These are phyloP conservation scores for Termitomyces sp. DNA, from an alignment of 768 basidiomycete species.

Conservation along the genomic window DNA sequence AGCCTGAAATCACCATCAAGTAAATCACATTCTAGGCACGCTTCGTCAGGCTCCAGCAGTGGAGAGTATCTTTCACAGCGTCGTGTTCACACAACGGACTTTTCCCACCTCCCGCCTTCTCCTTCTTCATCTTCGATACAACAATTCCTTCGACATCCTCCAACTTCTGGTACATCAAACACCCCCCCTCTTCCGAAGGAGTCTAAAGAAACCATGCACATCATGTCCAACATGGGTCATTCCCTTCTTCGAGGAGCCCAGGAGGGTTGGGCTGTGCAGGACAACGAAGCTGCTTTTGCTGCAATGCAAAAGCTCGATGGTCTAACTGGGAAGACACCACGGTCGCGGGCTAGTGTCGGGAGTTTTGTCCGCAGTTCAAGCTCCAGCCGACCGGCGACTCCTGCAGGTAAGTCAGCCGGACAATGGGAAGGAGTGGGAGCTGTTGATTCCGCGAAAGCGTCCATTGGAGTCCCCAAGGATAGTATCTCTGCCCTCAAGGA, in stretches of 20 bases:
- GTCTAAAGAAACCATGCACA: slow-evolving; percentile 38
- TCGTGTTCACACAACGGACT: slow-evolving; percentile 67
- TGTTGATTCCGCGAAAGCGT: slow-evolving; percentile 32
- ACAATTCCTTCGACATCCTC: slow-evolving; percentile 63
- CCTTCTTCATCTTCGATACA: slow-evolving; percentile 88
- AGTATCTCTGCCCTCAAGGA: slow-evolving; percentile 35
- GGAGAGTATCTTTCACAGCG: slow-evolving; percentile 45
- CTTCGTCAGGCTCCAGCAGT: slow-evolving; percentile 60
- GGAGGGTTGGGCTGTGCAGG: slow-evolving; percentile 84
- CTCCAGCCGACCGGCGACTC: slow-evolving; percentile 70
- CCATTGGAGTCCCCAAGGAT: slow-evolving; percentile 34
- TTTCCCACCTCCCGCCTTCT: slow-evolving; percentile 86
- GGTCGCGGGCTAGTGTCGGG: slow-evolving; percentile 70
- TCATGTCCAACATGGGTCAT: slow-evolving; percentile 70
- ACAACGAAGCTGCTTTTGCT: slow-evolving; percentile 86
- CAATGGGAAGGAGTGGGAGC: slow-evolving; percentile 74
- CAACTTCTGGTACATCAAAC: slow-evolving; percentile 32
- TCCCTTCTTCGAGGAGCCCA: slow-evolving; percentile 83
- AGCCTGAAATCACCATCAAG: slow-evolving; percentile 27
- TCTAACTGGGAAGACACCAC: slow-evolving; percentile 66
- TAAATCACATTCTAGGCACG: slow-evolving; percentile 54
- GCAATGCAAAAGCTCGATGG: slow-evolving; percentile 93
- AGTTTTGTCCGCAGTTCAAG: slow-evolving; percentile 64
- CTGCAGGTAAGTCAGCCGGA: slow-evolving; percentile 51
- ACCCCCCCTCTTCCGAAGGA: slow-evolving; percentile 32